A percentile compares a stretch with the other conserved stretches of the same genome.
Conservation (phyloP, 2,329 filamentous ascomycete species). For the Chaetomium sp. region DNA sequence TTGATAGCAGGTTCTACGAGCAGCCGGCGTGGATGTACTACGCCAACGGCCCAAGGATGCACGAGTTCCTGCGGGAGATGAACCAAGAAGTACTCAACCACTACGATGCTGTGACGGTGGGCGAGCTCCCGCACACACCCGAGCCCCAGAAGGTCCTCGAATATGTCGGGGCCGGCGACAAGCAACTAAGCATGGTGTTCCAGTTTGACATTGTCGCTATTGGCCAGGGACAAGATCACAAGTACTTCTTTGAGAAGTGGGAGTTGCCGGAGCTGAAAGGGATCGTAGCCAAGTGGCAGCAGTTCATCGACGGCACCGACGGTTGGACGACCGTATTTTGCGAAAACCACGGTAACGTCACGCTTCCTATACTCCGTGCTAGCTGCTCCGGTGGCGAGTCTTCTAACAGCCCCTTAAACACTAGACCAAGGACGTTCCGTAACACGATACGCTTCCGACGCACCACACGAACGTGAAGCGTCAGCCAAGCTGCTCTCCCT, state of each 20-base stretch:
- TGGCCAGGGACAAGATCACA: slow-evolving; percentile 45
- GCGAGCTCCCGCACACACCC: slow-evolving; percentile 60
- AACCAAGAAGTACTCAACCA: slow-evolving; percentile 47
- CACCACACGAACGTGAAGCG: slow-evolving; percentile 34
- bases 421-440: slow-evolving; percentile 50
- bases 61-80: slow-evolving; percentile 64
- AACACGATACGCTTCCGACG: slow-evolving; percentile 44
- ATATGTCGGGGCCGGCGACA: slow-evolving; percentile 52
- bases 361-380: too few species aligned
- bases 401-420: too few species aligned
- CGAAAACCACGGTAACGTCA: slow-evolving; percentile 46
- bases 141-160: slow-evolving; percentile 50
- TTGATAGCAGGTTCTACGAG: slow-evolving; percentile 38
- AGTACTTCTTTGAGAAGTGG: slow-evolving; percentile 47
- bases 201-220: slow-evolving; percentile 60
- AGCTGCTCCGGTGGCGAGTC: too few species aligned
- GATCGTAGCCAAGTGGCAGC: slow-evolving; percentile 44
- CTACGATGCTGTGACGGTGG: slow-evolving; percentile 64
- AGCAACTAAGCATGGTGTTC: slow-evolving; percentile 64
- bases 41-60: slow-evolving; percentile 62
- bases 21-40: slow-evolving; percentile 53
- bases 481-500: slow-evolving; percentile 49
- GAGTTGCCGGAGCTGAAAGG: slow-evolving; percentile 43
- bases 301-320: slow-evolving; percentile 45
- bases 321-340: slow-evolving; percentile 55